Conservation (phyloP, 495 filamentous ascomycete species). For the Filosporella fistucella region DNA sequence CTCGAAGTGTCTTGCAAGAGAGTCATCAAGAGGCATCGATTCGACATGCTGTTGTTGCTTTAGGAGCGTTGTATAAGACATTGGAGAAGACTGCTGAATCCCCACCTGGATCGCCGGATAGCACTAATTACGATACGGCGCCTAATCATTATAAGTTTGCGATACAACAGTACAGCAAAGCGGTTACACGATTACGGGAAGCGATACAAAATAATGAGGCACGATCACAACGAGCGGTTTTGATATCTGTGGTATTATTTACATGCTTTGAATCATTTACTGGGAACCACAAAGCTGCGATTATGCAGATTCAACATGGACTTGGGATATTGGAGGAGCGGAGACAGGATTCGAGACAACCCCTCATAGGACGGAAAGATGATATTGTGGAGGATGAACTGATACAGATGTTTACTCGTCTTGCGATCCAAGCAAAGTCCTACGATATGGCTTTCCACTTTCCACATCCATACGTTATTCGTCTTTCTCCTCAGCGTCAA, state of each 20-base stretch:
- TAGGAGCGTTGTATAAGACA: slow-evolving; percentile 60
- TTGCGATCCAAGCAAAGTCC: slow-evolving; percentile 54
- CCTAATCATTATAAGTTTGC: slow-evolving; percentile 27
- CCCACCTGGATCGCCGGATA: slow-evolving; percentile 43
- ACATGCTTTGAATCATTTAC: slow-evolving; percentile 23
- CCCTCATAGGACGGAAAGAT: slow-evolving; percentile 25
- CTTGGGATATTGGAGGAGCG: slow-evolving; percentile 23
- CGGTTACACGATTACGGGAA: slow-evolving; percentile 19
- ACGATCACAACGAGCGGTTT: slow-evolving; percentile 18
- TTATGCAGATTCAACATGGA: slow-evolving; percentile 20
- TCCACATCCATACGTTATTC: slow-evolving; percentile 49
- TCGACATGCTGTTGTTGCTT: slow-evolving; percentile 59
- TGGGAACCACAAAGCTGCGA: slow-evolving; percentile 22
- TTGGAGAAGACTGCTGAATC: slow-evolving; percentile 46
- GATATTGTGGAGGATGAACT: slow-evolving; percentile 52
- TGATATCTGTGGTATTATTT: slow-evolving; percentile 25
- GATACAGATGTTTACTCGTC: slow-evolving; percentile 51
- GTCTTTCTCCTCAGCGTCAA: slow-evolving; percentile 31
- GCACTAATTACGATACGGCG: slow-evolving; percentile 42
- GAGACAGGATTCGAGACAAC: slow-evolving; percentile 21
- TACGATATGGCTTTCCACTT: slow-evolving; percentile 60
- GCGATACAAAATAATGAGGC: slow-evolving; percentile 18
- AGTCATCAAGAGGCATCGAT: slow-evolving; percentile 58
- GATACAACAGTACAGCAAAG: slow-evolving; percentile 21
- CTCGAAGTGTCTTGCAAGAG: slow-evolving; percentile 50